Evolutionary conservation across 2,329 filamentous ascomycete species (phyloP).

Genomic region (Domatiomyces globalis): DNA sequence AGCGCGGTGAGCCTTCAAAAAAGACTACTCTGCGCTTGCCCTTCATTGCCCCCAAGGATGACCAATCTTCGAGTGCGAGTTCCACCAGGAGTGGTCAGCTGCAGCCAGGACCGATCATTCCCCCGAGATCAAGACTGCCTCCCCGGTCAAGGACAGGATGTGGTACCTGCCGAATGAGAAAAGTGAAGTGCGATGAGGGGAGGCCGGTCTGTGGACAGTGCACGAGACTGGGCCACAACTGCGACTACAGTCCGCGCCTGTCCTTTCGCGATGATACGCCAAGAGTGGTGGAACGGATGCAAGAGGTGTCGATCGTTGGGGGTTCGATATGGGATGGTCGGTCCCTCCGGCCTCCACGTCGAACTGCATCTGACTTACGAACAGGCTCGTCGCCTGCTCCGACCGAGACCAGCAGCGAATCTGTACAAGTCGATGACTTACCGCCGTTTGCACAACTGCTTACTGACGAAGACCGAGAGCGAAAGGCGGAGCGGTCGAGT

Average conservation of each 20-base stretch:
- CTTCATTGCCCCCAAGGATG: conserved; percentile 33
- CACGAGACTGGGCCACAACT: conserved; percentile 40
- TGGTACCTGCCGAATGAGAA: conserved; percentile 23
- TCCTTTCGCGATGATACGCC: conserved; percentile 41
- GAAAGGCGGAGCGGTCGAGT: conserved; percentile 36
- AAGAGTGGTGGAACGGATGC: conserved; percentile 38
- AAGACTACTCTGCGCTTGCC: conserved; percentile 28
- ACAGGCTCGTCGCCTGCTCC: conserved; percentile 22
- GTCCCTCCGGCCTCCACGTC: conserved; percentile 14
- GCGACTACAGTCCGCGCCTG: conserved; percentile 44
- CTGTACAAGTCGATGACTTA: conserved; percentile 31
- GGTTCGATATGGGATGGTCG: conserved; percentile 44
- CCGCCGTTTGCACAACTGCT: conserved; percentile 40
- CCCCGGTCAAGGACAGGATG: conserved; percentile 41
- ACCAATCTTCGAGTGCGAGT: conserved; percentile 21
- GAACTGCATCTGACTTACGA: conserved; percentile 3
- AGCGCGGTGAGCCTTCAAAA: conserved; percentile 24
- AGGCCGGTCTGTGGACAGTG: conserved; percentile 44
- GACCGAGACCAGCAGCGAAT: conserved; percentile 21
- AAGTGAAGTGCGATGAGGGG: conserved; percentile 44
- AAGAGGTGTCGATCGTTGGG: conserved; percentile 36
- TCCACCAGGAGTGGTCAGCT: conserved; percentile 22
- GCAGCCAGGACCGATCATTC: conserved; percentile 22
- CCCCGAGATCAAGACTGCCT: conserved; percentile 34
- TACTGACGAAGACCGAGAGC: conserved; percentile 44